phyloP scores from a whole-genome alignment of 768 basidiomycete species.

The Phlegmacium glaucopus region DNA sequence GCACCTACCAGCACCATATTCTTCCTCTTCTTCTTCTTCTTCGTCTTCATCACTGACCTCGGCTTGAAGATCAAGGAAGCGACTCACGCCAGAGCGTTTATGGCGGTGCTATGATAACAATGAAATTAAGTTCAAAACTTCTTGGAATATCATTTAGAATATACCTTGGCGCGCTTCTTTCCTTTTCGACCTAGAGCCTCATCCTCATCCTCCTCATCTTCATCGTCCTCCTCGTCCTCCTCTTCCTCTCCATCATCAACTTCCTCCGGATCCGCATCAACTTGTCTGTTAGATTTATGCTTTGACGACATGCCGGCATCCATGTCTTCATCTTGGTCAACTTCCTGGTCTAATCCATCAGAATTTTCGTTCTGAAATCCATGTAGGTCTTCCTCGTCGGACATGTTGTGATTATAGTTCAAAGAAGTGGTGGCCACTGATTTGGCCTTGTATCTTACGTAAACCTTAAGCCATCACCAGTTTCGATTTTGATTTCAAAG shows the following conservation, averaged over 20 bases:
- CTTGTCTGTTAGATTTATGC: slow-evolving; percentile 20
- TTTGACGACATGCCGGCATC: slow-evolving; percentile 35
- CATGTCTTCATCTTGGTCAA: slow-evolving; percentile 38
- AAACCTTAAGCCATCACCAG: neutral
- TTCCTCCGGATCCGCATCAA: slow-evolving; percentile 12
- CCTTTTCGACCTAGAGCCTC: slow-evolving; percentile 45
- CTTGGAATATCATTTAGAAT: slow-evolving; percentile 9
- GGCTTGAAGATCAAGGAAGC: slow-evolving; percentile 94
- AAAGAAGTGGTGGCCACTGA: slow-evolving; percentile 12
- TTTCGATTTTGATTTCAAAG: too few species aligned
- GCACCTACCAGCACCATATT: slow-evolving; percentile 51
- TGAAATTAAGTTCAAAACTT: slow-evolving; percentile 4
- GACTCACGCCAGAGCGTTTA: slow-evolving; percentile 60
- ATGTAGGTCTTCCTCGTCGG: slow-evolving; percentile 37
- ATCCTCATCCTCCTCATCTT: slow-evolving; percentile 54
- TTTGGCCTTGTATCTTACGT: neutral
- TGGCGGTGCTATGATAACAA: slow-evolving; percentile 50
- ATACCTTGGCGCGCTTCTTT: slow-evolving; percentile 62
- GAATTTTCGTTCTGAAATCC: slow-evolving; percentile 40
- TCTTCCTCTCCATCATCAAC: slow-evolving; percentile 29
- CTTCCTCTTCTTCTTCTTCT: slow-evolving; percentile 83
- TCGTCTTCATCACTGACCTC: slow-evolving; percentile 97
- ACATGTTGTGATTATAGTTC: slow-evolving; percentile 33
- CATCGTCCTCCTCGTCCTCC: slow-evolving; percentile 45
- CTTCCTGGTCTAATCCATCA: slow-evolving; percentile 33